Conservation (phyloP, 305 asterid genomes). For the Striga hermonthica region DNA sequence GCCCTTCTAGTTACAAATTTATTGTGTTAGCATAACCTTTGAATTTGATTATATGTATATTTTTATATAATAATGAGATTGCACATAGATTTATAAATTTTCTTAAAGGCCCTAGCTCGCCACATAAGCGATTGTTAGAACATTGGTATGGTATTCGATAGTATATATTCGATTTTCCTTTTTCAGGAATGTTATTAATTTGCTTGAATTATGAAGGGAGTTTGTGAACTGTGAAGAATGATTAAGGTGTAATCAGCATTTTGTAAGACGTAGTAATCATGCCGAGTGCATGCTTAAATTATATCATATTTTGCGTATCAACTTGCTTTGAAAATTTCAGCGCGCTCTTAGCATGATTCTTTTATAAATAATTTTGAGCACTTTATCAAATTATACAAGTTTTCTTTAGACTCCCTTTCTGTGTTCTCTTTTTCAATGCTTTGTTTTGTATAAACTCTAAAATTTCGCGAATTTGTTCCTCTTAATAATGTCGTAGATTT, state of each 20-base stretch:
- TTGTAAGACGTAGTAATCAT: neutral
- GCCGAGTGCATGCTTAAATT: slow-evolving; percentile 11
- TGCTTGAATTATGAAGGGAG: slow-evolving; percentile 16
- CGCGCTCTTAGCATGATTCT: too few species aligned
- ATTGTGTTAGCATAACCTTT: too few species aligned
- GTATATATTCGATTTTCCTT: neutral
- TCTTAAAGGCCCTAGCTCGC: too few species aligned
- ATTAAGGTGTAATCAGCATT: slow-evolving; percentile 21
- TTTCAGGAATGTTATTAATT: too few species aligned
- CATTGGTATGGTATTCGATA: neutral
- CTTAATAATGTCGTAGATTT: slow-evolving; percentile 54
- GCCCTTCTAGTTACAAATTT: too few species aligned
- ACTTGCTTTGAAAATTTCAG: slow-evolving; percentile 10
- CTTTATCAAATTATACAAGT: too few species aligned
- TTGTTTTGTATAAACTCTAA: slow-evolving; percentile 14
- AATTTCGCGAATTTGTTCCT: too few species aligned
- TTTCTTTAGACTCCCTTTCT: slow-evolving; percentile 5
- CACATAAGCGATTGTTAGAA: too few species aligned
- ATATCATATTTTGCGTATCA: neutral
- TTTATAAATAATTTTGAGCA: too few species aligned
- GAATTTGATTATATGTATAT: too few species aligned
- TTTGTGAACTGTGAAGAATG: slow-evolving; percentile 10
- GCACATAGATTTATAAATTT: too few species aligned
- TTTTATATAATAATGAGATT: too few species aligned
- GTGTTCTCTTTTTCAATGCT: slow-evolving; percentile 1